Base-by-base conservation (phyloP, 192 early-diverging fungal genomes). In the Coemansia furcata region DNA sequence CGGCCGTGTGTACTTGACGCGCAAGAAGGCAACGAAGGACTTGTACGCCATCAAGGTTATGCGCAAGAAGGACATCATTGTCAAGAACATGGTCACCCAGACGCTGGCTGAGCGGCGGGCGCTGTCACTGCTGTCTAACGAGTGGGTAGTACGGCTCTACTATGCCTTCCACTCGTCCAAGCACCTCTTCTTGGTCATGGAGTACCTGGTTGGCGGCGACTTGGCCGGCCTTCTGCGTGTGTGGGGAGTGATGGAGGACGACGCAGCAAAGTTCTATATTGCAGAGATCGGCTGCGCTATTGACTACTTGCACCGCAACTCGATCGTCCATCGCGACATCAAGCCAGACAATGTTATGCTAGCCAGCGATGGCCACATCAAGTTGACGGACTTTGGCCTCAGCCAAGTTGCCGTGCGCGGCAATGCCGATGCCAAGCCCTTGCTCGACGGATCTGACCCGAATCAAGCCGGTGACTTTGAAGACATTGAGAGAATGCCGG, bases 61-160 rank as follows among this genome's bases (percentile, higher is more conserved):
- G 66, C 93, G 92, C 75, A 97, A 95, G 63, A 90, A 90, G 46
- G 92, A 95, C 70, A 95, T 97, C 90, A 93, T 95, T 67, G 87
- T 90, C 67, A 97, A 96, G 81, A 96, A 97, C 74, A 95, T 96
- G 95, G 91, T 94, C n/a, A 91, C 88, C 30, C 94, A 96, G 60
- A 92, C 93, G 12, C 78, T 93, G 33, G 93, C 93, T 6, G 95
- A 97, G 80, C 84, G 92, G 62, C 89, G 92, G 21, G 95, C 93
- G 32, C 75, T 97, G 39, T 89, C 90, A 38, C 69, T 95, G 60
- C 85, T 90, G 11, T 72, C 84, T 17, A 93, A 93, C 1, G 93
- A 92, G 3, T 96, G 90, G 84, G 92, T 97, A 14, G 95, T 97
- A 17, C 90, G 91, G 74, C 84, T 97, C n/a, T 96, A 89, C 80